These are phyloP conservation scores for Russula olivacea DNA, from an alignment of 768 basidiomycete genomes.

Conservation along the genomic window DNA sequence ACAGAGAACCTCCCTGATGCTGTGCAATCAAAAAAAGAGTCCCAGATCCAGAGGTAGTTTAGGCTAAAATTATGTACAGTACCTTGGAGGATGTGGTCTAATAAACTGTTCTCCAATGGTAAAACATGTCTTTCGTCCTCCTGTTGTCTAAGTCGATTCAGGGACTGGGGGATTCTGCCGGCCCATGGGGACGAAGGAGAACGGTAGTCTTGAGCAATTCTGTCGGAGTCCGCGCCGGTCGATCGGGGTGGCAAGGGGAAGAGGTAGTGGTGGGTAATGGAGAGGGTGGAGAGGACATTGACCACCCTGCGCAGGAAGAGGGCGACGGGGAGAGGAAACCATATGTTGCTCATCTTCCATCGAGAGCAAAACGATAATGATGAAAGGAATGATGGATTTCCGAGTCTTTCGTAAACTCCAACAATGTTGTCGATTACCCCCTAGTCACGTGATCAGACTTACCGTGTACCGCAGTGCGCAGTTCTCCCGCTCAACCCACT, in stretches of 20 bases:
- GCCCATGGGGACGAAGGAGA: background rate
- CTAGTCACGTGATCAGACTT: background rate
- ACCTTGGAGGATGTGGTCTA: constrained; percentile 12
- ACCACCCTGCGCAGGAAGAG: constrained; percentile 58
- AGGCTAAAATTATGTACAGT: background rate
- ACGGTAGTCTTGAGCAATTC: constrained; percentile 5
- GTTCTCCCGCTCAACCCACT: too few relatives aligned
- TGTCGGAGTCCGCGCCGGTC: background rate
- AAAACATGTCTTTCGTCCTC: background rate
- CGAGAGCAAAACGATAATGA: background rate
- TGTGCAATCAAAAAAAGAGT: background rate
- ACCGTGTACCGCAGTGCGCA: too few relatives aligned
- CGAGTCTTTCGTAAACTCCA: background rate
- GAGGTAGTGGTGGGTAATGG: constrained; percentile 61
- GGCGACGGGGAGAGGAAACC: constrained; percentile 54
- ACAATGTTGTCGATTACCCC: background rate
- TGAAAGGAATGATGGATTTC: background rate
- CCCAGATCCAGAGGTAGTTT: background rate
- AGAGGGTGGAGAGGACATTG: constrained; percentile 63
- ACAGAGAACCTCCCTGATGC: constrained; percentile 2
- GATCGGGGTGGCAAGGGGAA: constrained; percentile 28
- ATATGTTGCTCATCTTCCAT: constrained; percentile 40
- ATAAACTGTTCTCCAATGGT: constrained; percentile 2
- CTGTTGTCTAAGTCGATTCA: background rate
- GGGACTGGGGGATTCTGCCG: background rate